Conservation (phyloP, 2,329 filamentous ascomycete species). For the Colletotrichum simmondsii region DNA sequence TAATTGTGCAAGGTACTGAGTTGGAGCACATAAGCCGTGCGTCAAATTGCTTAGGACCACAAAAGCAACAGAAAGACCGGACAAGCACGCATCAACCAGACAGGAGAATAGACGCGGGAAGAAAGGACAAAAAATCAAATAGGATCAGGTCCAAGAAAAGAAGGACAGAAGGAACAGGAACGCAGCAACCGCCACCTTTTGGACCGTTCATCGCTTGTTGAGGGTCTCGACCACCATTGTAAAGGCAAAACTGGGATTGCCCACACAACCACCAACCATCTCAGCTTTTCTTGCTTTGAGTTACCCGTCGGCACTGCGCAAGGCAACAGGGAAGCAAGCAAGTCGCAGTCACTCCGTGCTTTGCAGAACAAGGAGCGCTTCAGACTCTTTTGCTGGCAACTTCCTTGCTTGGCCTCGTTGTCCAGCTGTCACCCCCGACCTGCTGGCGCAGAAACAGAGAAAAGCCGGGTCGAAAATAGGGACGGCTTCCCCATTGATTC, state of each 20-base stretch:
- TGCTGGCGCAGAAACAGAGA: conserved; percentile 26
- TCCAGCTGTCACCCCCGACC: conserved; percentile 5
- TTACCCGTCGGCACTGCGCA: conserved; percentile 12
- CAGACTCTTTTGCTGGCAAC: conserved; percentile 14
- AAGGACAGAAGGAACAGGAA: not conserved
- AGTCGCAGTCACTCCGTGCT: conserved; percentile 1
- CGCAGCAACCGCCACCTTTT: conserved; percentile 2
- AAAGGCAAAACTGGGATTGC: conserved; percentile 13
- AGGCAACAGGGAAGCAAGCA: conserved; percentile 22
- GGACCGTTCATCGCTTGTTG: conserved; percentile 19
- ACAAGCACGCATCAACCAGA: not conserved
- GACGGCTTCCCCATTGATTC: conserved; percentile 32
- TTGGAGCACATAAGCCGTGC: conserved; percentile 26
- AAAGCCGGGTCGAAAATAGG: conserved; percentile 23
- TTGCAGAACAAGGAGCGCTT: conserved; percentile 9
- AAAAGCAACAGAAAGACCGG: not conserved
- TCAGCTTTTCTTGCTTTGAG: not conserved
- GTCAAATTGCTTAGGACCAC: conserved; percentile 14
- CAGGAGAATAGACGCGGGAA: not conserved
- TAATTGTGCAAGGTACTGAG: conserved; percentile 18
- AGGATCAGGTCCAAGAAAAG: not conserved
- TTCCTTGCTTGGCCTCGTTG: conserved; percentile 29
- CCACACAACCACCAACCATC: not conserved
- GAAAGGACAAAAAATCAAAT: not conserved
- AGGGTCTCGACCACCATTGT: conserved; percentile 20